Conservation (phyloP, 495 filamentous ascomycete species). For the Pseudomonodictys pantanalensis region DNA sequence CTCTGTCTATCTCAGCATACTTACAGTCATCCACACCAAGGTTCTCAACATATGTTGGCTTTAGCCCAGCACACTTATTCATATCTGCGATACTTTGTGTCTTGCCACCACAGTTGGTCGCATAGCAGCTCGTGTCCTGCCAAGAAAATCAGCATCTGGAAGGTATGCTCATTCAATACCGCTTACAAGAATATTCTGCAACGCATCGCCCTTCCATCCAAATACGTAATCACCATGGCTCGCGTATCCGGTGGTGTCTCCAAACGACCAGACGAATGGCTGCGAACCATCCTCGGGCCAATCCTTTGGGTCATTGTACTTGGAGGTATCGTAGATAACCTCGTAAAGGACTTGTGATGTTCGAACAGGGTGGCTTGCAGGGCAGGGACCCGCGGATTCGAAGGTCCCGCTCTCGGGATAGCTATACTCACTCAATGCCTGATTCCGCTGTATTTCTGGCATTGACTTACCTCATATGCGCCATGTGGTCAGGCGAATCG, state of each 20-base stretch:
- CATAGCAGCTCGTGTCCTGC: slow-evolving; percentile 3
- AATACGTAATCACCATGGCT: slow-evolving; percentile 24
- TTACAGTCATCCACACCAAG: neutral
- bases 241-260: slow-evolving; percentile 15
- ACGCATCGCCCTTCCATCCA: slow-evolving; percentile 22
- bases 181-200: slow-evolving; percentile 9
- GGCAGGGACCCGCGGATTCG: slow-evolving; percentile 12
- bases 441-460: too few species aligned
- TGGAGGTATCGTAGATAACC: slow-evolving; percentile 14
- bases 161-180: neutral
- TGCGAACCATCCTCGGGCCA: slow-evolving; percentile 15
- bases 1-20: neutral
- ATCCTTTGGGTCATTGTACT: slow-evolving; percentile 34
- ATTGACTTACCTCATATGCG: slow-evolving; percentile 1
- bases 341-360: slow-evolving; percentile 22
- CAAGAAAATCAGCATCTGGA: neutral
- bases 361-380: slow-evolving; percentile 22
- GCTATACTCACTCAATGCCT: too few species aligned
- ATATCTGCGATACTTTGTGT: slow-evolving; percentile 2
- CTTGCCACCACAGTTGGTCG: neutral
- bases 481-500: neutral
- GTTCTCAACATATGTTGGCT: neutral
- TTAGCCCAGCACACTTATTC: slow-evolving; percentile 7
- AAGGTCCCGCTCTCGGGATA: slow-evolving; percentile 3
- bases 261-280: slow-evolving; percentile 20